Evolutionary conservation across 371 early-diverging fungal genomes (phyloP), one percentile per base, ranked within the genome.

Genomic region (Parasitella parasitica): DNA sequence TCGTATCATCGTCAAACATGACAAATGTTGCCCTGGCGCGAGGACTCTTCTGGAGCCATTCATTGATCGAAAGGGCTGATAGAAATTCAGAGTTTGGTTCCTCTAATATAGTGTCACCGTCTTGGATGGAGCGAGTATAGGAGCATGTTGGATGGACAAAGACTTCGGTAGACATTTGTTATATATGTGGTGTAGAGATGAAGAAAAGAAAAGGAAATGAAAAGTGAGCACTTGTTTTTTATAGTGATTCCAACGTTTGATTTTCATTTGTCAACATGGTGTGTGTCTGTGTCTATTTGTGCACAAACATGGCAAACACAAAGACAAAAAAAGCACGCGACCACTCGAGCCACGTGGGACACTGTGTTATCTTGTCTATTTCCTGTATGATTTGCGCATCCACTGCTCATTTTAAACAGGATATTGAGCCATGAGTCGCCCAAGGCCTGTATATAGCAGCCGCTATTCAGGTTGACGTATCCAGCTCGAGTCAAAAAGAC

Each of bases 41-140:
- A 28, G 77, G 77, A 60, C 74, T 77, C 9, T 67, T 69, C 38
- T 73, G 71, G 6, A 77, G 74, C 73, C 74, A 77, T 59, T 77
- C 71, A n/a, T 67, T 59, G 22, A 77, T 67, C 34, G 64, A 68
- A 7, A 70, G 66, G 11, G 70, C 55, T 22, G 64, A 43, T 34
- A 64, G 26, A 27, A 57, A 54, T 9, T 57, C 57, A 24, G 56
- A 51, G 41, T 50, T 66, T 15, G 71, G 66, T 12, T 71, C 59
- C 57, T 73, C 74, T 16, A 76, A 62, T 9, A 73, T 66, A 28
- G 57, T 61, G 24, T 73, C 77, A 26, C 74, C 77, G 27, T 77
- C 77, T 65, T 77, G 74, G 53, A 73, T 71, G 20, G 73, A 72
- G 32, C 58, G 68, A 16, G 52, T 51, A 36, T 70, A 71, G 30